Conservation (phyloP, 2,329 filamentous ascomycete species). For the Waltergamsia citrina region DNA sequence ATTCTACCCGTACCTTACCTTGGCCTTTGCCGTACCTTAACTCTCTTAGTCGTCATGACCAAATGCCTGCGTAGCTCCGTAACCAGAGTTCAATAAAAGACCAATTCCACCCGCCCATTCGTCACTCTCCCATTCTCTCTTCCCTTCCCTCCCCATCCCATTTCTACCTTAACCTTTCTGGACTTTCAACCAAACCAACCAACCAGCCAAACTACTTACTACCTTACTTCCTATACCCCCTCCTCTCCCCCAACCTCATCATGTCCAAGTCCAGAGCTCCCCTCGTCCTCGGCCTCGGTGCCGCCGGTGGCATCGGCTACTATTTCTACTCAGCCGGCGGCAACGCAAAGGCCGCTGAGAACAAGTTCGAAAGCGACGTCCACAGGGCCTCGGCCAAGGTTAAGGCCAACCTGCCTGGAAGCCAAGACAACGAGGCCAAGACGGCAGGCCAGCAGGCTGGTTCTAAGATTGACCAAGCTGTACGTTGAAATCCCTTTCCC, state of each 20-base stretch:
- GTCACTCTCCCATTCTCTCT: too few relatives aligned
- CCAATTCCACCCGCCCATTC: too few relatives aligned
- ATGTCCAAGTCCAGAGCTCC: conserved; percentile 40
- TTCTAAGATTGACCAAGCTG: conserved; percentile 58
- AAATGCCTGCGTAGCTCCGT: too few relatives aligned
- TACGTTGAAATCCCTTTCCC: conserved; percentile 31
- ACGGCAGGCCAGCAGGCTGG: conserved; percentile 38
- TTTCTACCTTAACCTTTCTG: too few relatives aligned
- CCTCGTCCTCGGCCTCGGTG: conserved; percentile 48
- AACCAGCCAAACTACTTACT: too few relatives aligned
- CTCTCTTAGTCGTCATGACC: too few relatives aligned
- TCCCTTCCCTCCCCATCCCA: too few relatives aligned
- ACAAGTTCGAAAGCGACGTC: conserved; percentile 75
- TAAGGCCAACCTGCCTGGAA: conserved; percentile 56
- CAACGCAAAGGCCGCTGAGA: conserved; percentile 70
- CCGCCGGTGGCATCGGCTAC: conserved; percentile 66
- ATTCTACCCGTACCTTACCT: too few relatives aligned
- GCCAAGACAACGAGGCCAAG: conserved; percentile 56
- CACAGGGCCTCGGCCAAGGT: conserved; percentile 58
- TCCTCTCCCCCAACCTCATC: conserved; percentile 10
- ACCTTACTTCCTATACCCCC: conserved; percentile 1
- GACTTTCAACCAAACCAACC: conserved; percentile 2
- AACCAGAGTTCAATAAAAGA: too few relatives aligned
- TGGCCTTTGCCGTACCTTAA: too few relatives aligned
- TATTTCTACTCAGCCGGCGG: conserved; percentile 88